Evolutionary conservation across 805 yeast species (phyloP), one percentile per base, ranked within the genome.

Genomic region (Nakazawaea wickerhamii): DNA sequence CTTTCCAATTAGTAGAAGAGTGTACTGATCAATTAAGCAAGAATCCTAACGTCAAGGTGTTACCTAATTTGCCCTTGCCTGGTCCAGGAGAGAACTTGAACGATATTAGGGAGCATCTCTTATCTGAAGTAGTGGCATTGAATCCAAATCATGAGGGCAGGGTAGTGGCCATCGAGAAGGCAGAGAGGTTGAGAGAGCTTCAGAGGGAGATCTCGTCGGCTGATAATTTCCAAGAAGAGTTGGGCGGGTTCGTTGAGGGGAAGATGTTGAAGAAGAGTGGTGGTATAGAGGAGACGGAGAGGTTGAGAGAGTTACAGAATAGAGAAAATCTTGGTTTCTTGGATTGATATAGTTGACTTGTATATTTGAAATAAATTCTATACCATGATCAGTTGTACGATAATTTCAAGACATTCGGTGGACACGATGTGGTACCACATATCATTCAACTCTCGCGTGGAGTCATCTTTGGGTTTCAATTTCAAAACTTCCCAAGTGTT

Each of bases 261-360:
- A 72, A 77, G 22, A 84, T 73, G 55, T 68, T 91, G 45, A 86
- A 85, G 55, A 83, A 78, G 49, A 76, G 89, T 15, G 97, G 97
- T 5, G 97, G 98, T 1, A 74, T 89, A 17, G 95, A 85, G 48
- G 97, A 88, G 53, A 66, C 86, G 17, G 98, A 91, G 52, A 68
- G 86, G 46, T 50, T 70, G 38, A 69, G 96, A 45, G 70, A 68
- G 50, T 64, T 71, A 47, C 81, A 85, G 49, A 95, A 88, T 60
- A 78, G 73, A 42, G 81, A 81, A 50, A 84, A 84, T 52, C 63
- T 88, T 47, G 79, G 40, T 18, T 41, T 36, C 14, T 23, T 41
- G 11, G 44, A 36, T 19, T 41, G 14, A 27, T 7, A 15, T 31
- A 25, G n/a, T 25, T 25, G n/a, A 11, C n/a, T 25, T 5, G 28